Base-by-base conservation (phyloP, 352 stramenopile genomes). In the Pythium monospermum region DNA sequence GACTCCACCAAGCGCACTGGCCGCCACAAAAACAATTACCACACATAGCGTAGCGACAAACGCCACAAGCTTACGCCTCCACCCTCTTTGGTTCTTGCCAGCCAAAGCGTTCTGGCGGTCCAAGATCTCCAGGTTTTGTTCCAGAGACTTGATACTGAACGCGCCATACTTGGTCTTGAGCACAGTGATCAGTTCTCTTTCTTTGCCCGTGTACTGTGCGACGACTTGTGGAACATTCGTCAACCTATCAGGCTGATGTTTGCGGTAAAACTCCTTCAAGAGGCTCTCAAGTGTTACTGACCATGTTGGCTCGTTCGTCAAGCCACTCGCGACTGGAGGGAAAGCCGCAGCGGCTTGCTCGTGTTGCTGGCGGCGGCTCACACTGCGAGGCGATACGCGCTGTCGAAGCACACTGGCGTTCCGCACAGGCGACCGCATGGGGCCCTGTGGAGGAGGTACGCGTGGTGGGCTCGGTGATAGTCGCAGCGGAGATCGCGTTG, bases 81-180 rank as follows among this genome's bases (percentile, higher is more conserved):
- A 13, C 13, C 30, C 7, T 35, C 30, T 8, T 13, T 13, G 30
- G 7, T 35, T 35, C 7, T 13, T 13, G 7, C 30, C 7, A 35
- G 13, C 30, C 0, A 16, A 4, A 19, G 0, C 39, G 23, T 18
- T 49, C 16, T 47, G 41, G 10, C 26, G 55, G 49, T 85, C 71
- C 36, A 88, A 46, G 2, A 55, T 26, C 2, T 67, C 57, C 6
- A 90, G 36, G 30, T 83, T 85, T 30, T 81, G 66, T 53, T 90
- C 81, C 7, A 92, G 44, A 0, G 44, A 70, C 61, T 90, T 88
- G 22, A 92, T 74, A 46, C 76, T 88, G 39, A 88, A 44, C 5
- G 76, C 74, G 1, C 81, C 82, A 43, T 92, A 92, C 53, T 87
- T 90, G 2, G 54, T 59, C 55, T 80, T 84, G 27, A 92, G 49